Base-by-base conservation (phyloP, 306 rosid species). In the Acmispon strigosus region DNA sequence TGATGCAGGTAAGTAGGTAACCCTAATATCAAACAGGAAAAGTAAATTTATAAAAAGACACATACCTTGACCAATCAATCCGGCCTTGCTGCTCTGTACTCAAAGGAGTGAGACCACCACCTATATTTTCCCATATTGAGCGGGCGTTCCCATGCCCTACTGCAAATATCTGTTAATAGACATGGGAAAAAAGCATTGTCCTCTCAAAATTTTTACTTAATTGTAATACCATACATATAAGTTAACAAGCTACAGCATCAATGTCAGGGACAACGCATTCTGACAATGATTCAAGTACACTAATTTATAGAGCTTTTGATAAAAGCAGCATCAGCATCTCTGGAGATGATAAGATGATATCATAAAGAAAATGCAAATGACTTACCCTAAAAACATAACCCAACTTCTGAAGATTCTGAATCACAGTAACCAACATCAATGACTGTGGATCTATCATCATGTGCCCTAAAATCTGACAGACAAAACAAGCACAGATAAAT, bases 61-160 rank as follows among this genome's bases (percentile, higher is more conserved):
- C 98, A 76, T 94, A 91, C 97, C 58, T 86, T 56, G 90, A 91
- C 99, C 99, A 94, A 78, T 94, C 96, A 54, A 83, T 80, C 79
- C 58, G 85, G 81, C 79, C 73, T 63, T 76, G 82, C 63, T 54
- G 73, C 76, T 82, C 83, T 62, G 81, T 81, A 78, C 83, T 74
- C 73, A 94, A 58, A 67, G 79, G 41, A 5, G 88, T 87, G 69
- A 89, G 82, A 67, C 19, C 88, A 62, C 77, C 89, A 55, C 82
- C 91, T 48, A 87, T 66, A 47, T 76, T 84, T 84, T 89, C 89
- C 99, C 99, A 94, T 75, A 87, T 77, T 62, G 83, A 52, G 67
- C 7, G 84, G 82, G 90, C 86, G 42, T 85, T 80, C 84, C 92
- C 95, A 75, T 77, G 76, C 61, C 78, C 88, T 76, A 77, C 67